These are phyloP conservation scores for Euphorbia lathyris DNA, from an alignment of 345 rosid genomes.

Conservation along the genomic window DNA sequence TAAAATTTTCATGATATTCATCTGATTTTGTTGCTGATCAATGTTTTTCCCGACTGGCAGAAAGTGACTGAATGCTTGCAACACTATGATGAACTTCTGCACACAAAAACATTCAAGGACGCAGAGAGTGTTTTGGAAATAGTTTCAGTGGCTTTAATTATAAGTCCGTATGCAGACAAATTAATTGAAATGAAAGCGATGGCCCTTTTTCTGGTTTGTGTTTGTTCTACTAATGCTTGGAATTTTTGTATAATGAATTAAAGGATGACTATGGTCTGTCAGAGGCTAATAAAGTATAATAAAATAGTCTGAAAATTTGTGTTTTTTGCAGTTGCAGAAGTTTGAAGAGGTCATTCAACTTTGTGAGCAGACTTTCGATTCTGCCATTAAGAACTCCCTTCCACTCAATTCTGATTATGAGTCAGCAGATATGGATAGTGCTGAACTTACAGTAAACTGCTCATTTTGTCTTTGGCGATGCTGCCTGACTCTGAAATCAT, in stretches of 20 bases:
- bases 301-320: slow-evolving; percentile 21
- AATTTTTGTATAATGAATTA: neutral
- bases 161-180: slow-evolving; percentile 69
- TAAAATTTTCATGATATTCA: neutral
- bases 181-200: slow-evolving; percentile 82
- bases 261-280: neutral
- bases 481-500: slow-evolving; percentile 59
- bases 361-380: slow-evolving; percentile 72
- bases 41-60: slow-evolving; percentile 47
- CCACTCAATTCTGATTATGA: slow-evolving; percentile 22
- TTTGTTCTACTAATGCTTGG: slow-evolving; percentile 11
- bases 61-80: slow-evolving; percentile 66
- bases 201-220: slow-evolving; percentile 65
- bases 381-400: slow-evolving; percentile 64
- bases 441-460: slow-evolving; percentile 38
- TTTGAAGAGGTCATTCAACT: slow-evolving; percentile 82
- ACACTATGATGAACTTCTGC: slow-evolving; percentile 48
- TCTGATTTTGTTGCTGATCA: slow-evolving; percentile 16
- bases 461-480: slow-evolving; percentile 66
- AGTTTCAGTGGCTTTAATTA: slow-evolving; percentile 60
- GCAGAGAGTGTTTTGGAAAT: slow-evolving; percentile 59
- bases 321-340: slow-evolving; percentile 61
- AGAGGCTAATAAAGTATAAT: slow-evolving; percentile 4
- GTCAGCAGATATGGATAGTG: slow-evolving; percentile 34
- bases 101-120: slow-evolving; percentile 42